Evolutionary conservation across 371 early-diverging fungal species (phyloP), one percentile per base, ranked within the genome.

Genomic region (Haplosporangium sp.): DNA sequence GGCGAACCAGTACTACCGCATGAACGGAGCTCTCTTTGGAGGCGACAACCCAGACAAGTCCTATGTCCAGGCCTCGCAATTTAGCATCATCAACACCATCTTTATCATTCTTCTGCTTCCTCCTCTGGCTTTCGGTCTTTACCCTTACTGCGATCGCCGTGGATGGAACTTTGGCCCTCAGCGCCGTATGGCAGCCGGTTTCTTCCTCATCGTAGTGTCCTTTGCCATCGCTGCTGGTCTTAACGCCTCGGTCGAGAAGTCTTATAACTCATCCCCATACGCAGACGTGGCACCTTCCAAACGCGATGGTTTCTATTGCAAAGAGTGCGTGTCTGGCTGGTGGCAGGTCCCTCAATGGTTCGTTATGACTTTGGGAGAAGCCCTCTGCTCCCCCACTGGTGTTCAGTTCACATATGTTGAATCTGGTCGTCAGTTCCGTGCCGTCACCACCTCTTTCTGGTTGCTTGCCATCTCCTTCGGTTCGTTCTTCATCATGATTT

Each of bases 291-390:
- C 47, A 23, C 56, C 61, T 53, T 59, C 65, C 20, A 41, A 57
- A 0, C 69, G 72, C 64, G 70, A 73, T 23, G 68, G 72, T 52
- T 48, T 37, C 5, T 68, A 72, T 73, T 74, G 72, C 53, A 20
- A 37, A 40, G 43, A 53, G 52, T 83, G 83, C 68, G 50, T 74
- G 52, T 73, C 82, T 47, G 84, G 67, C 47, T 73, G 85, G 59
- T 82, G 73, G 81, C 89, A 90, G 76, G 20, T 91, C 45, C 84
- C 90, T 60, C 91, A 89, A 55, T 91, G 89, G 82, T 76, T 91
- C 72, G 5, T 92, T 56, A 63, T 93, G 21, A 85, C 92, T 14
- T 64, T 84, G 47, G 91, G 88, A 47, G 94, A 93, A 74, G 80
- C 86, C 51, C 52, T 93, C 23, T 80, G 89, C 73, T 86, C 86